phyloP scores from a whole-genome alignment of 1,284 basidiomycete species.

The Marasmius tenuissimus region DNA sequence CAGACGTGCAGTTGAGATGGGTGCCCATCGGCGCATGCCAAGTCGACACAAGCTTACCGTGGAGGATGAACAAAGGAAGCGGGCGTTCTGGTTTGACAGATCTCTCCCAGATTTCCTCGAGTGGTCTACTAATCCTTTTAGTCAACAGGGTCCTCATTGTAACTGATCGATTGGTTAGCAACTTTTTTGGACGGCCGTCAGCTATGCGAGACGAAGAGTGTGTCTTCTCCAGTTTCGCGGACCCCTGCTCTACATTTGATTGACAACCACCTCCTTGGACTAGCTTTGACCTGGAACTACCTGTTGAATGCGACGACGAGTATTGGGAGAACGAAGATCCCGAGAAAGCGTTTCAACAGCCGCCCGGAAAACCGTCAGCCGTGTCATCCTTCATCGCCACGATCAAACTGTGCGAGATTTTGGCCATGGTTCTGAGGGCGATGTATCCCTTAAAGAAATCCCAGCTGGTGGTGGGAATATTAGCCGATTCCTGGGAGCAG shows the following conservation, averaged over 20 bases:
- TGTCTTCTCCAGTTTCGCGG: background rate
- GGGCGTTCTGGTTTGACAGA: background rate
- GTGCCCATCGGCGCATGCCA: background rate
- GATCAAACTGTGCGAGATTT: background rate
- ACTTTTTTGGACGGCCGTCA: background rate
- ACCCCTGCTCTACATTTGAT: background rate
- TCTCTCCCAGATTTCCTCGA: background rate
- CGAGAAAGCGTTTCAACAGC: background rate
- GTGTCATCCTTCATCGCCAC: background rate
- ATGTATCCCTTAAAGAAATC: background rate
- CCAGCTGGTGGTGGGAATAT: background rate
- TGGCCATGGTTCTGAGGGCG: background rate
- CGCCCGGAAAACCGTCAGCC: background rate
- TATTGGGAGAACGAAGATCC: background rate
- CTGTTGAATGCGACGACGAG: background rate
- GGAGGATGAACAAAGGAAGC: background rate
- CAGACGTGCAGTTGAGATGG: background rate
- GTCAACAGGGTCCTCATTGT: background rate
- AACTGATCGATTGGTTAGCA: background rate
- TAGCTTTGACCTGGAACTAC: conserved; percentile 1
- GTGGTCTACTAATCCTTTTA: background rate
- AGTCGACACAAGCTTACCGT: background rate
- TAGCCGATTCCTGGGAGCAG: background rate
- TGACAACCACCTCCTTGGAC: background rate
- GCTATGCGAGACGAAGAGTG: background rate